Evolutionary conservation across 805 yeast species (phyloP), one percentile per base, ranked within the genome.

Genomic region (Candida boleticola): DNA sequence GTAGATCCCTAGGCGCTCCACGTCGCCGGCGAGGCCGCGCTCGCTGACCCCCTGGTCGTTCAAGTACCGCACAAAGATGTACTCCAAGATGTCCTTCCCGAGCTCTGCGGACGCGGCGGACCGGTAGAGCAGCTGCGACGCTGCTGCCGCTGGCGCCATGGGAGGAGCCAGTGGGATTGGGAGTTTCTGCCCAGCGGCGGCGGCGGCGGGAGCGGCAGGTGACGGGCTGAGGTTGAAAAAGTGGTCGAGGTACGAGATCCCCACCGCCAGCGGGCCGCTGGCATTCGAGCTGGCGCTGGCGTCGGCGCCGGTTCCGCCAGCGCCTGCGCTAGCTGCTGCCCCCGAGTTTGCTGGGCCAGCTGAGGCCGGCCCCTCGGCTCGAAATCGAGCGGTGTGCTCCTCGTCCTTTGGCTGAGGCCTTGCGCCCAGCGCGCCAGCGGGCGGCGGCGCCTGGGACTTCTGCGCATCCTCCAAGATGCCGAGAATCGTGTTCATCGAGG

Each of bases 41-140:
- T 31, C 35, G 22, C 35, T 31, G 35, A 31, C 21, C 13, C 35
- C 35, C 16, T 31, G 22, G 18, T 31, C 35, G 16, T 31, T 31
- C 35, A 31, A 31, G 18, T 31, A 31, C 11, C 35, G 35, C 21
- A 31, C 35, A 7, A 31, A 11, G 19, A 31, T 31, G 13, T 31
- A 31, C 23, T 44, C 42, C 20, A 50, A 46, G 3, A 52, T 22
- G 16, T 50, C 51, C 37, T 43, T 40, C 3, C 58, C 58, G 14
- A 46, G 30, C 7, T 33, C 29, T 4, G 45, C 39, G 9, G 41
- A 32, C 13, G 16, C 19, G 13, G 16, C 18, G 25, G 40, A 16
- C 18, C 14, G 17, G 17, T 21, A 37, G 5, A 37, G 19, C 40
- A 19, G 25, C 13, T 14, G 40, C 3, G 33, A n/a, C 5, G 21